A percentile compares a stretch with the other conserved stretches of the same genome.
These are phyloP conservation scores for Naganishia antarctica DNA, from an alignment of 768 basidiomycete species.

Conservation along the genomic window DNA sequence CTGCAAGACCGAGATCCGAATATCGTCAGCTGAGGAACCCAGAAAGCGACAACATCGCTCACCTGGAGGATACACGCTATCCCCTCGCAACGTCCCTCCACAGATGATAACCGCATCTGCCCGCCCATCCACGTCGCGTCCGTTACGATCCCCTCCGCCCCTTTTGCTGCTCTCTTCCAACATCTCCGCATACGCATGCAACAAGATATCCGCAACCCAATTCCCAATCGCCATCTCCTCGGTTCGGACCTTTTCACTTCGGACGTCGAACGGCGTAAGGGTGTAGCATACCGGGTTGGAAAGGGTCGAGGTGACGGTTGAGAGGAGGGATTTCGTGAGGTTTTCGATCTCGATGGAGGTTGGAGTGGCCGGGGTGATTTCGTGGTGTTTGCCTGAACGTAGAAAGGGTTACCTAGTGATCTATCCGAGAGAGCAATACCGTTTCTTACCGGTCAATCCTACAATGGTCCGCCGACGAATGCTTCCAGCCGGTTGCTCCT, in stretches of 20 bases:
- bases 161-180: constrained; percentile 47
- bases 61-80: constrained; percentile 80
- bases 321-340: constrained; percentile 62
- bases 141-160: constrained; percentile 57
- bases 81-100: constrained; percentile 79
- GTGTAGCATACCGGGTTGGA: constrained; percentile 72
- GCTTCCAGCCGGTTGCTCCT: constrained; percentile 59
- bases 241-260: constrained; percentile 69
- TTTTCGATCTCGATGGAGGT: constrained; percentile 58
- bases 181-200: constrained; percentile 60
- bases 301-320: constrained; percentile 64
- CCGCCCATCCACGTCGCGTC: constrained; percentile 52
- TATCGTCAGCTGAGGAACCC: neutral
- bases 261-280: constrained; percentile 63
- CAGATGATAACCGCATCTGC: constrained; percentile 77
- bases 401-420: constrained; percentile 6
- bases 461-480: constrained; percentile 64
- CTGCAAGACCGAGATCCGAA: constrained; percentile 47
- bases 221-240: constrained; percentile 61
- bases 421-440: neutral
- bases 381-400: constrained; percentile 60
- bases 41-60: too few relatives aligned
- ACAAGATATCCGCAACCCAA: constrained; percentile 78
- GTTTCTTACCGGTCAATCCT: constrained; percentile 56
- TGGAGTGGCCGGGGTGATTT: constrained; percentile 58